These are phyloP conservation scores for Gonium pectorale DNA, from an alignment of 139 green algal species.

Conservation along the genomic window DNA sequence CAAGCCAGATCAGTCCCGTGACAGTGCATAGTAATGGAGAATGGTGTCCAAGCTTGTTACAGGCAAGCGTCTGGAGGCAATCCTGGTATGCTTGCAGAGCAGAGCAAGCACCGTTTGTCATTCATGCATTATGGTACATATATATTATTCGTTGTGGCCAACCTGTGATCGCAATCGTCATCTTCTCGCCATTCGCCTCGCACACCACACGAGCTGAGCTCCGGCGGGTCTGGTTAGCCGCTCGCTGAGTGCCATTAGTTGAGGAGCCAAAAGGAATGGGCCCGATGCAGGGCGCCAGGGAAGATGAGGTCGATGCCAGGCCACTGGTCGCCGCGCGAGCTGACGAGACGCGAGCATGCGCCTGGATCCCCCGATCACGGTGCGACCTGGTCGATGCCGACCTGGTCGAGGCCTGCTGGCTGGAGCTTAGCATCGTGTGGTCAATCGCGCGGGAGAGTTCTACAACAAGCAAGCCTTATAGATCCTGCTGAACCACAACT, in stretches of 20 bases:
- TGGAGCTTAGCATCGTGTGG: too few species aligned
- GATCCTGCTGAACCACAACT: too few species aligned
- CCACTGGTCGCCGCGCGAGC: too few species aligned
- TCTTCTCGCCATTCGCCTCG: constrained; percentile 33
- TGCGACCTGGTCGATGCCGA: too few species aligned
- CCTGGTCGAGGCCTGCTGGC: too few species aligned
- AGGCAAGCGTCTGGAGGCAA: neutral
- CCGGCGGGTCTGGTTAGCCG: neutral
- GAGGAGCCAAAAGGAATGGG: neutral
- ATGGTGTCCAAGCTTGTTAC: neutral
- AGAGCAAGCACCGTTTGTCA: neutral
- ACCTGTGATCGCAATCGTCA: constrained; percentile 66
- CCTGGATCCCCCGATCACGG: too few species aligned
- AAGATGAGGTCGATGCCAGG: neutral
- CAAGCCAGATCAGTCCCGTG: neutral
- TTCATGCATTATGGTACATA: neutral
- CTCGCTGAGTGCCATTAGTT: neutral
- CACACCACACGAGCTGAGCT: neutral
- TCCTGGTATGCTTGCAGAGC: neutral
- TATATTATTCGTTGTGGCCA: neutral
- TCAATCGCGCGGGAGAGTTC: too few species aligned
- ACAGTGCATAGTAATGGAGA: neutral
- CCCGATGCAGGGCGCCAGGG: neutral
- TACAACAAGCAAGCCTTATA: too few species aligned
- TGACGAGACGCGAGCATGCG: too few species aligned